phyloP scores from a whole-genome alignment of 2,329 filamentous ascomycete genomes.

The Fusarium globosum region DNA sequence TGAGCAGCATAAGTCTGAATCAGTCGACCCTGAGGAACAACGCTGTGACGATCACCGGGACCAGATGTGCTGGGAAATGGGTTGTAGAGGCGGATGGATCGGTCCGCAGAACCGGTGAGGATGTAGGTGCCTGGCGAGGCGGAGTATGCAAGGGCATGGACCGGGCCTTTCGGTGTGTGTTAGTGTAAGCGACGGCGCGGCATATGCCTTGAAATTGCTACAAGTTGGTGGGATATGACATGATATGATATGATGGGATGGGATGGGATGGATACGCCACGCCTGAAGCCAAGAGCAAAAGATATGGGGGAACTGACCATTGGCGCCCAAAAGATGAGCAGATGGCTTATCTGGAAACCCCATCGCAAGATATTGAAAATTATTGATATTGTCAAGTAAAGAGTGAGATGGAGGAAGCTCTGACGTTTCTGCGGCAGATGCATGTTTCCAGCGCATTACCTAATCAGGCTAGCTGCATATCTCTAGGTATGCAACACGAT shows the following conservation, averaged over 20 bases:
- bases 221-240: background rate
- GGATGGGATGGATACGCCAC: slow-evolving; percentile 20
- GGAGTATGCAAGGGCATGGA: slow-evolving; percentile 80
- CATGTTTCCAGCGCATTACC: slow-evolving; percentile 27
- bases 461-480: slow-evolving; percentile 20
- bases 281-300: slow-evolving; percentile 23
- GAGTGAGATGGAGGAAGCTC: slow-evolving; percentile 17
- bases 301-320: slow-evolving; percentile 57
- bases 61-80: slow-evolving; percentile 64
- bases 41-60: slow-evolving; percentile 41
- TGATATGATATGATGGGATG: background rate
- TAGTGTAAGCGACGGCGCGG: slow-evolving; percentile 35
- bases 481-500: background rate
- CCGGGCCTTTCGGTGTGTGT: slow-evolving; percentile 63
- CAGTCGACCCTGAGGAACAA: slow-evolving; percentile 65
- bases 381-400: background rate
- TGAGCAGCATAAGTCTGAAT: slow-evolving; percentile 92
- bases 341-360: slow-evolving; percentile 61
- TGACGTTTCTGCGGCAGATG: slow-evolving; percentile 28
- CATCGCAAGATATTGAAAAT: slow-evolving; percentile 48
- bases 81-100: slow-evolving; percentile 88
- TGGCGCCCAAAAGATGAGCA: slow-evolving; percentile 68
- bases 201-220: slow-evolving; percentile 12
- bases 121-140: slow-evolving; percentile 79
- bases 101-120: slow-evolving; percentile 87